These are phyloP conservation scores for Pseudozyma tsukubaensis DNA, from an alignment of 1,284 basidiomycete genomes.

Conservation along the genomic window DNA sequence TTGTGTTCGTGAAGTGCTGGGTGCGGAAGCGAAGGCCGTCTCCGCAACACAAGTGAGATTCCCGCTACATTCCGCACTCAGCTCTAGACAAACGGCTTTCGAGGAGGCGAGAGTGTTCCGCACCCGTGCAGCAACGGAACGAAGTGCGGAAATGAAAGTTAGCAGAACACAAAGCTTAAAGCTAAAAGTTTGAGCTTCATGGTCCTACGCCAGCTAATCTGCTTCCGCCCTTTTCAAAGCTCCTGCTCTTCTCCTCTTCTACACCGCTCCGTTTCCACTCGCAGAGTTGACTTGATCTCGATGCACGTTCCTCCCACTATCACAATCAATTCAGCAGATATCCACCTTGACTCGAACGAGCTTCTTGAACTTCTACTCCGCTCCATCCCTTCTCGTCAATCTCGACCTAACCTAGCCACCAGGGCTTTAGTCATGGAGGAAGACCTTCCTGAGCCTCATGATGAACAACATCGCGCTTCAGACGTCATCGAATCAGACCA, in stretches of 20 bases:
- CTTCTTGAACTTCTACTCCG: constrained; percentile 16
- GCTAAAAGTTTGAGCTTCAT: too few relatives aligned
- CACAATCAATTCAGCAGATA: neutral
- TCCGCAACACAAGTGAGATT: neutral
- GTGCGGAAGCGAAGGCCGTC: constrained; percentile 1
- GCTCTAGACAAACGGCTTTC: too few relatives aligned
- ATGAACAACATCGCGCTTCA: neutral
- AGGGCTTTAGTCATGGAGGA: constrained; percentile 1
- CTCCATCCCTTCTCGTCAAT: constrained; percentile 19
- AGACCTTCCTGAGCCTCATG: neutral
- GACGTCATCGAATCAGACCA: neutral
- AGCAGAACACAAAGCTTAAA: neutral
- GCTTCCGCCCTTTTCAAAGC: neutral
- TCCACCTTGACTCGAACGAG: constrained; percentile 6
- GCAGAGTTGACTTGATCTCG: neutral
- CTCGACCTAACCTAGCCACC: constrained; percentile 1
- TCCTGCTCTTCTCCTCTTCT: neutral
- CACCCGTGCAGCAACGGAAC: neutral
- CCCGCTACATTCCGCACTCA: too few relatives aligned
- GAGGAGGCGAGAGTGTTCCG: neutral
- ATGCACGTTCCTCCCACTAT: neutral
- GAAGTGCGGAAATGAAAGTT: neutral
- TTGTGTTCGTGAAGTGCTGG: neutral
- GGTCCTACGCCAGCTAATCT: neutral
- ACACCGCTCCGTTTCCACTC: neutral